Evolutionary conservation across 192 early-diverging fungal species (phyloP).

Genomic region (Physocladia obscura): DNA sequence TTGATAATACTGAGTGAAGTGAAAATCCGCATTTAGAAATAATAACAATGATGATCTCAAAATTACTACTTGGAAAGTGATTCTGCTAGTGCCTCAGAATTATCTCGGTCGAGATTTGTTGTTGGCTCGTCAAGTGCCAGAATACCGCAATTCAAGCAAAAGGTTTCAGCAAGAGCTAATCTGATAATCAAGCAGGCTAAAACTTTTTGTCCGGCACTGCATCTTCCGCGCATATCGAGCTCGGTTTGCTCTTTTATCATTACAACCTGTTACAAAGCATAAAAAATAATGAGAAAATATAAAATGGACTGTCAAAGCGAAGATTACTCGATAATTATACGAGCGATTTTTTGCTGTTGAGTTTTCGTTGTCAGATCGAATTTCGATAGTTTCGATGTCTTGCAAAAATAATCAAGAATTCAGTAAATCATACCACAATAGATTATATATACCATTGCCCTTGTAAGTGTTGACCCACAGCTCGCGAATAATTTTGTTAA

Average conservation of each 20-base stretch:
- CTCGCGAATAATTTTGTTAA: slow-evolving; percentile 95
- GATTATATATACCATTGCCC: slow-evolving; percentile 65
- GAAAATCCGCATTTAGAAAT: neutral
- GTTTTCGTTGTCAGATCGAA: slow-evolving; percentile 82
- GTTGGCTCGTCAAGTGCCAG: slow-evolving; percentile 97
- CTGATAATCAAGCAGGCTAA: slow-evolving; percentile 95
- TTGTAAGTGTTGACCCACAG: slow-evolving; percentile 96
- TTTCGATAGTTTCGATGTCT: slow-evolving; percentile 97
- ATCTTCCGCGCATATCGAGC: slow-evolving; percentile 92
- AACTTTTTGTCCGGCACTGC: slow-evolving; percentile 96
- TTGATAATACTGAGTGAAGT: slow-evolving; percentile 72
- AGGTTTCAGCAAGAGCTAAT: slow-evolving; percentile 91
- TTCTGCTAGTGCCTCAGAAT: slow-evolving; percentile 82
- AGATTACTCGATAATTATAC: slow-evolving; percentile 84
- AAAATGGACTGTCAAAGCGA: slow-evolving; percentile 2
- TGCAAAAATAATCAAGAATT: neutral
- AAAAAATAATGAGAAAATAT: slow-evolving; percentile 6
- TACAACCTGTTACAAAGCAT: slow-evolving; percentile 61
- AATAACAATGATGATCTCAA: neutral
- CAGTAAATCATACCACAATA: neutral
- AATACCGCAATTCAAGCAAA: slow-evolving; percentile 88
- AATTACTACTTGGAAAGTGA: slow-evolving; percentile 72
- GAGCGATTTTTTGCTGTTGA: slow-evolving; percentile 61
- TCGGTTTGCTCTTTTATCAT: slow-evolving; percentile 85
- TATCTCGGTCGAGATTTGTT: slow-evolving; percentile 88